Evolutionary conservation across 2,329 filamentous ascomycete species (phyloP), one percentile per base, ranked within the genome.

Genomic region (Polychaeton citri): DNA sequence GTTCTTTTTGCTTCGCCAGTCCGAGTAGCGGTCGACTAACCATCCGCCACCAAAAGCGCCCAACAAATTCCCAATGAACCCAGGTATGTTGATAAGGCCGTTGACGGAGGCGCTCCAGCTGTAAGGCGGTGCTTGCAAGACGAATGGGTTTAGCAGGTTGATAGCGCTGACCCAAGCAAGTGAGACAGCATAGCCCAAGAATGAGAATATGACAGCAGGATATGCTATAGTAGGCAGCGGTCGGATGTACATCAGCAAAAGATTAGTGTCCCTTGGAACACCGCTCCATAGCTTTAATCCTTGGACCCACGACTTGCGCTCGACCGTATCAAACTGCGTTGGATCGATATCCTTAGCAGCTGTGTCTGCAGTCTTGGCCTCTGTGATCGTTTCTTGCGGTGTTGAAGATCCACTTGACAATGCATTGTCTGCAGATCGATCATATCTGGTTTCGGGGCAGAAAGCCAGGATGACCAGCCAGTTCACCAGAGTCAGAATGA

Each of bases 11-110:
- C 62, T 55, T 8, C 51, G 49, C 52, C 59, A 61, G 38, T 61
- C 57, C 26, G 57, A 62, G 43, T 61, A 66, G 6, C 48, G 38
- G 39, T 68, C 64, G 1, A 65, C 60, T 15, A 63, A 45, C 48
- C 58, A 59, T 9, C 64, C 64, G 16, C 65, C 64, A 3, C 58
- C 51, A 37, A 52, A 61, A 19, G 61, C 54, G 4, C 64, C 64
- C 21, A 58, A 39, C 2, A 66, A 20, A 35, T 67, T 65, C 8
- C 65, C 65, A 13, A 68, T 32, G 2, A 62, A 35, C 3, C 52
- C 58, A 12, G 59, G 55, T 21, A 62, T 60, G 32, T 61, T 61
- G 45, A 61, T 58, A 16, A 62, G 44, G 10, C 58, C 59, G 32
- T 58, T 59, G 33, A 60, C 50, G 19, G 51, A 43, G 4, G 58